Evolutionary conservation across 305 asterid genomes (phyloP), one percentile per base, ranked within the genome.

Genomic region (Fraxinus ornus): DNA sequence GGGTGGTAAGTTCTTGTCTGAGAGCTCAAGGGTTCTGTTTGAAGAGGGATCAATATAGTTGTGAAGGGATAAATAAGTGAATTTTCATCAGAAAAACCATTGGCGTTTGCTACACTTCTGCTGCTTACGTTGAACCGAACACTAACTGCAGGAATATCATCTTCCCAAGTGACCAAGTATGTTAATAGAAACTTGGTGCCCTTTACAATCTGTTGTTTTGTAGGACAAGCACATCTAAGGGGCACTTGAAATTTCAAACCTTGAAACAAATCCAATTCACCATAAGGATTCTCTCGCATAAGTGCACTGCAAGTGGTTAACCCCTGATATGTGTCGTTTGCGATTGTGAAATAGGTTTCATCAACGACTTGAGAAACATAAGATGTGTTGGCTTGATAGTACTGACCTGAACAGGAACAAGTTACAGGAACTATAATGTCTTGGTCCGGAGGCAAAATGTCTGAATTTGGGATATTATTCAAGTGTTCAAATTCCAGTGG

Each of bases 161-260:
- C 93, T 1, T 78, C 60, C 89, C 78, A 60, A 15, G 88, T 82
- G 75, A 91, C 83, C 84, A 89, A 77, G 84, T 86, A 88, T 88
- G 97, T 89, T 49, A 91, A 37, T 84, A 93, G 72, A 84, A 86
- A 91, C 81, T 87, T 88, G 0, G 84, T 77, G 10, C 93, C 95
- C 0, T 85, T 78, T 7, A n/a, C 73, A 13, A 82, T 72, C 86
- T 92, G 97, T 75, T 88, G 74, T 32, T 47, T 60, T 10, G 90
- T 82, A 57, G 97, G 98, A 70, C 98, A 93, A 39, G 97, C 94
- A 80, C 98, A 93, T 55, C 94, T 84, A 22, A 93, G 93, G 2
- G 95, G 97, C 30, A 92, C 91, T 26, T 22, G 78, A 79, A 93
- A 77, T 12, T 82, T 84, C 86, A 75, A 21, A 12, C 89, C 93